phyloP scores from a whole-genome alignment of 306 rosid genomes.

The Macrotyloma uniflorum region DNA sequence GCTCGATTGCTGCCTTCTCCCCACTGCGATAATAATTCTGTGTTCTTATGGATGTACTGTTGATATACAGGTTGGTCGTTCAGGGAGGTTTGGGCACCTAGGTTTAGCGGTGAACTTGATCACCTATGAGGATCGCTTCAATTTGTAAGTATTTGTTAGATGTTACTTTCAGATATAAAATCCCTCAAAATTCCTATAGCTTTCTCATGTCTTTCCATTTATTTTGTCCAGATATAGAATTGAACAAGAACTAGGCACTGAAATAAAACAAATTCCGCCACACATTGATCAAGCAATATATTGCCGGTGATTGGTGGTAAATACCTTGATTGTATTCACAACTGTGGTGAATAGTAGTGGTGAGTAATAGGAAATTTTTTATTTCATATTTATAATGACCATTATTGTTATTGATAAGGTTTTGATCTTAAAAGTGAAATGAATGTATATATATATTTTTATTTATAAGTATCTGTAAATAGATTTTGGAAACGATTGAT shows the following conservation, averaged over 20 bases:
- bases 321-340: slow-evolving; percentile 40
- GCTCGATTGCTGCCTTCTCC: slow-evolving; percentile 30
- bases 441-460: neutral
- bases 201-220: slow-evolving; percentile 21
- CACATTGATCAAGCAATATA: slow-evolving; percentile 98
- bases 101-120: slow-evolving; percentile 99
- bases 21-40: neutral
- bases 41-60: slow-evolving; percentile 32
- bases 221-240: slow-evolving; percentile 75
- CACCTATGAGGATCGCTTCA: slow-evolving; percentile 98
- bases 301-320: slow-evolving; percentile 69
- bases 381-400: slow-evolving; percentile 23
- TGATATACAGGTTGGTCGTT: slow-evolving; percentile 88
- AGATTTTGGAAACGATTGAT: neutral
- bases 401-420: neutral
- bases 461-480: neutral
- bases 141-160: slow-evolving; percentile 64
- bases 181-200: neutral
- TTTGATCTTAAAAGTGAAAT: neutral
- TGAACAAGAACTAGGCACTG: slow-evolving; percentile 98
- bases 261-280: slow-evolving; percentile 96
- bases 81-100: slow-evolving; percentile 99
- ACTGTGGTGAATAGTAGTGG: slow-evolving; percentile 52
- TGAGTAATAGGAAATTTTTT: slow-evolving; percentile 25
- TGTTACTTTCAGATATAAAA: slow-evolving; percentile 1